Base-by-base conservation (phyloP, 768 basidiomycete species). In the Mycena crocata region DNA sequence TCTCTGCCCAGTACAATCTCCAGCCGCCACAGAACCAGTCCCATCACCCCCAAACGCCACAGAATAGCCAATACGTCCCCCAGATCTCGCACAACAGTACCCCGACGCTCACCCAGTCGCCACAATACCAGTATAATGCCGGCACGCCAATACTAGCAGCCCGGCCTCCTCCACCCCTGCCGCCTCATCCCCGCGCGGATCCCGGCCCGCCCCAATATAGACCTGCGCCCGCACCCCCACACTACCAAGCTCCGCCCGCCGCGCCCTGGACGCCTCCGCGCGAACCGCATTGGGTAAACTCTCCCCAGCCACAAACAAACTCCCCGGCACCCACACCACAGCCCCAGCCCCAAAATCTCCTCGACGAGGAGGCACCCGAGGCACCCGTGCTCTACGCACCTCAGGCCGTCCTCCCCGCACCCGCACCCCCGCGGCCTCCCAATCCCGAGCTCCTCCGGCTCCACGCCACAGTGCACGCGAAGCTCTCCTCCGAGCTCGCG, bases 371-470 rank as follows among this genome's bases (percentile, higher is more conserved):
- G 70, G 74, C 80, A 70, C 67, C 70, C 66, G 45, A 57, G 64
- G 26, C 73, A 13, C 21, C 30, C 23, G 24, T 39, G 2, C 52
- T 34, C 37, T 28, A 49, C 49, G 66, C 70, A 56, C 68, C 73
- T 64, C 69, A 74, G 26, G 39, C 70, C 61, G 58, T 62, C 60
- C 35, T 49, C 52, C 50, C 67, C 64, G 54, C 63, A 17, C 73
- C 79, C 30, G 85, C 87, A 52, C 94, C 94, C 64, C 92, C 91
- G 44, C 90, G 93, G 30, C 95, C 94, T 23, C 93, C 92, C 6
- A 95, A 97, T 79, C 95, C 95, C 55, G 94, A 97, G 75, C 85
- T 98, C 17, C 84, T 98, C 64, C 87, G 85, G 23, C 84, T 98
- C 24, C 94, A 97, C 67, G 82, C 86, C 15, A 86, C 87, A 71